A percentile compares a stretch with the other conserved stretches of the same genome.
Evolutionary conservation across 2,329 filamentous ascomycete species (phyloP).

Genomic region (Phialophora expanda): DNA sequence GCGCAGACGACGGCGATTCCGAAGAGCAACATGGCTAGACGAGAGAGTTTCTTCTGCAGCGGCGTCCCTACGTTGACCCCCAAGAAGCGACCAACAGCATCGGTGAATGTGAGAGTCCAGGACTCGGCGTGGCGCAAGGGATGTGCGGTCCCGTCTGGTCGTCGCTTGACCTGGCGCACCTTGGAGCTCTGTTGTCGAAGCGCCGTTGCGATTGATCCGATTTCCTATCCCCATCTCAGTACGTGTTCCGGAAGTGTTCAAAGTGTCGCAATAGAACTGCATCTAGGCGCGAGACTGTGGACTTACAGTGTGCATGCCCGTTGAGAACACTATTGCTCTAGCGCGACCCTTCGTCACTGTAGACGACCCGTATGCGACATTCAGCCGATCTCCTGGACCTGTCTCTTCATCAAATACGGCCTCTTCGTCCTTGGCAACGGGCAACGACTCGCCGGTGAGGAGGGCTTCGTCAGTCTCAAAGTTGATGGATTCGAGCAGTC

Average conservation of each 20-base stretch:
- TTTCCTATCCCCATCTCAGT: slow-evolving; percentile 45
- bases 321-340: slow-evolving; percentile 65
- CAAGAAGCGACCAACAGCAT: slow-evolving; percentile 67
- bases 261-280: background rate
- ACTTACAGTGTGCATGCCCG: slow-evolving; percentile 59
- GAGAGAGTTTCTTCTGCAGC: slow-evolving; percentile 70
- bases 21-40: slow-evolving; percentile 70
- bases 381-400: slow-evolving; percentile 65
- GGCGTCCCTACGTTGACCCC: slow-evolving; percentile 73
- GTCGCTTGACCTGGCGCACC: slow-evolving; percentile 58
- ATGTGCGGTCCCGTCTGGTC: slow-evolving; percentile 56
- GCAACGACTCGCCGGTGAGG: slow-evolving; percentile 66
- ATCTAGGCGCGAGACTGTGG: background rate
- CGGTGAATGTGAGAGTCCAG: slow-evolving; percentile 59
- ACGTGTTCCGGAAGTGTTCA: background rate
- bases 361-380: slow-evolving; percentile 66
- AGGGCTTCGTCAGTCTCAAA: slow-evolving; percentile 66
- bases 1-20: slow-evolving; percentile 70
- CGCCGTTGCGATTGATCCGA: slow-evolving; percentile 67
- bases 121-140: slow-evolving; percentile 60
- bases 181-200: slow-evolving; percentile 66
- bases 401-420: slow-evolving; percentile 58
- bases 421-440: slow-evolving; percentile 59
- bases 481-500: slow-evolving; percentile 59
- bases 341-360: slow-evolving; percentile 67